Percentiles rank a stretch among this genome's conserved stretches.
These are phyloP conservation scores for Limnanthes douglasii DNA, from an alignment of 345 rosid species.

Conservation along the genomic window DNA sequence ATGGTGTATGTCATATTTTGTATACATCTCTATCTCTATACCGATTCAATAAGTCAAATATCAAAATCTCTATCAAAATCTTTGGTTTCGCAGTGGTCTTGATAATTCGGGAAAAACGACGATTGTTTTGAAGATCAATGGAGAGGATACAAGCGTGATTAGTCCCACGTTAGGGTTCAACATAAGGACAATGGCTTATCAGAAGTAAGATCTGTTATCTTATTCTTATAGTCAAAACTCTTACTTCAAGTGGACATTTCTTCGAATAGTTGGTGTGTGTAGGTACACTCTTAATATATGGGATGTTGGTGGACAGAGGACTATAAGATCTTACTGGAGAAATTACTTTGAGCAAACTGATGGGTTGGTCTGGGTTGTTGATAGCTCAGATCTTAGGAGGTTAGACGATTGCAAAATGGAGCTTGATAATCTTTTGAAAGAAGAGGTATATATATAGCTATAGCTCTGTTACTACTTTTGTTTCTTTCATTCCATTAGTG, in stretches of 20 bases:
- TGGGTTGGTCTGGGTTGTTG: constrained; percentile 95
- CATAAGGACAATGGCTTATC: constrained; percentile 65
- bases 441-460: constrained; percentile 40
- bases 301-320: constrained; percentile 95
- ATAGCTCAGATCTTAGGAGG: constrained; percentile 86
- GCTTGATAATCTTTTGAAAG: constrained; percentile 83
- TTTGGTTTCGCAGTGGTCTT: constrained; percentile 36
- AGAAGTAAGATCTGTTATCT: constrained; percentile 25
- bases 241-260: not conserved
- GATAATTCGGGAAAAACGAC: constrained; percentile 96
- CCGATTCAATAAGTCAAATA: not conserved
- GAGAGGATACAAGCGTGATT: constrained; percentile 80
- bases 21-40: not conserved
- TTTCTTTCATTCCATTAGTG: not conserved
- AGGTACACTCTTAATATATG: constrained; percentile 82
- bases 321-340: constrained; percentile 90
- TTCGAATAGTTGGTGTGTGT: constrained; percentile 6
- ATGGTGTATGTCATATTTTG: constrained; percentile 55
- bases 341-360: constrained; percentile 96
- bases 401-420: constrained; percentile 89
- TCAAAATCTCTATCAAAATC: not conserved
- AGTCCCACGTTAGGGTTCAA: constrained; percentile 96
- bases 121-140: constrained; percentile 81
- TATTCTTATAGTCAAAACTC: not conserved
- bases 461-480: not conserved